These are phyloP conservation scores for Fusarium protoensiforme DNA, from an alignment of 2,329 filamentous ascomycete genomes.

Conservation along the genomic window DNA sequence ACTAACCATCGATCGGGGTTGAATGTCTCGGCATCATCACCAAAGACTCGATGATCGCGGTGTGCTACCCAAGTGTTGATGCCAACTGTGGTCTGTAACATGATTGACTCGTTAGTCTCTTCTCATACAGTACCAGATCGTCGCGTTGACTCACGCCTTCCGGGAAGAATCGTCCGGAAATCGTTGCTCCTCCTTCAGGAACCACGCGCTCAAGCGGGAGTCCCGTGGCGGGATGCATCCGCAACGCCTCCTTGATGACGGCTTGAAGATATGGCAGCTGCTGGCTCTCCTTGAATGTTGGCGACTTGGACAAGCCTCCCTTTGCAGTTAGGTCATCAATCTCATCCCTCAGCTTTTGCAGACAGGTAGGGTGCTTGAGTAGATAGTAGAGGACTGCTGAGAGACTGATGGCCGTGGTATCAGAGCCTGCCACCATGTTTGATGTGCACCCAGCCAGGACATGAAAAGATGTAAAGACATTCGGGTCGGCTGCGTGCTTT, in stretches of 20 bases:
- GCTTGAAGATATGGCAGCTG: conserved; percentile 36
- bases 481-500: conserved; percentile 22
- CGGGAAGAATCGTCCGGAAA: conserved; percentile 30
- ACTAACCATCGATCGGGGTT: conserved; percentile 34
- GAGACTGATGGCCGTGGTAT: conserved; percentile 37
- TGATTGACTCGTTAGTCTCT: not conserved
- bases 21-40: conserved; percentile 27
- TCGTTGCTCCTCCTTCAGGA: conserved; percentile 27
- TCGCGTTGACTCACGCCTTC: conserved; percentile 20
- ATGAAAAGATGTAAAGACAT: conserved; percentile 30
- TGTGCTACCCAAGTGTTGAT: conserved; percentile 40
- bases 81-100: conserved; percentile 27
- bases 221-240: conserved; percentile 35
- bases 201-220: conserved; percentile 33
- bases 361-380: conserved; percentile 7
- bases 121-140: too few relatives aligned
- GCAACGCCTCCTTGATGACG: conserved; percentile 33
- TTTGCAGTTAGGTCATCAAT: not conserved
- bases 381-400: conserved; percentile 35
- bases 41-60: conserved; percentile 27
- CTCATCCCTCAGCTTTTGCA: conserved; percentile 18
- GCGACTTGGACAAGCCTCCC: conserved; percentile 9
- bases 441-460: conserved; percentile 33
- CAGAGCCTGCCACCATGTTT: conserved; percentile 39
- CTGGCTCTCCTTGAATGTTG: conserved; percentile 31